Evolutionary conservation across 225 moss, liverwort and hornwort species (phyloP), one percentile per base, ranked within the genome.

Genomic region (Climacium dendroides): DNA sequence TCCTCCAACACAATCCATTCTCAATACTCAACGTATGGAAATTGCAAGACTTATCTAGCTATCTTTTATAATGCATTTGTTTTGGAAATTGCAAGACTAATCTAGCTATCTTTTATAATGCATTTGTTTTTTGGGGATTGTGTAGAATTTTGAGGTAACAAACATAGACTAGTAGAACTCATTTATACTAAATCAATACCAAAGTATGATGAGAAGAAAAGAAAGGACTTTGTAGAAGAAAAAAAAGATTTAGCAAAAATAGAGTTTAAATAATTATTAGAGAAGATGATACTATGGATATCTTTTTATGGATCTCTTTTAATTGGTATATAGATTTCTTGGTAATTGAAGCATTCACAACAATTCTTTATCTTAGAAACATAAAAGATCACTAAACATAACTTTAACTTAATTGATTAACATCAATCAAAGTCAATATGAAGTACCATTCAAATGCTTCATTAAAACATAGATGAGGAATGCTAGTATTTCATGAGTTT

Each of bases 191-290:
- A 65, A 35, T 54, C 78, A 34, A 10, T 18, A 29, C 1, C 5
- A 0, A 86, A 32, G 3, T 45, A 86, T 15, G 6, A 32, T 3
- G 35, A 52, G 43, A 52, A 77, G 10, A 32, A 78, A 66, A 85
- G 3, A 85, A 34, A 67, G 8, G 57, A 58, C 7, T 14, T n/a
- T n/a, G n/a, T n/a, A n/a, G n/a, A n/a, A n/a, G n/a, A n/a, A n/a
- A n/a, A n/a, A n/a, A n/a, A n/a, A n/a, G n/a, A n/a, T n/a, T n/a
- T n/a, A n/a, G n/a, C n/a, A n/a, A n/a, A 52, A 45, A 14, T 23
- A 25, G 15, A 52, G 6, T 9, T 53, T 6, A 22, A 74, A 2
- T 4, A 35, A n/a, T 23, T 9, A 8, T 0, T 30, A 0, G 11
- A 75, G 20, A 75, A 35, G 10, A 35, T 53, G 76, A 53, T 30